Base-by-base conservation (phyloP, 129 eudicot species). In the Artemisia tridentata region DNA sequence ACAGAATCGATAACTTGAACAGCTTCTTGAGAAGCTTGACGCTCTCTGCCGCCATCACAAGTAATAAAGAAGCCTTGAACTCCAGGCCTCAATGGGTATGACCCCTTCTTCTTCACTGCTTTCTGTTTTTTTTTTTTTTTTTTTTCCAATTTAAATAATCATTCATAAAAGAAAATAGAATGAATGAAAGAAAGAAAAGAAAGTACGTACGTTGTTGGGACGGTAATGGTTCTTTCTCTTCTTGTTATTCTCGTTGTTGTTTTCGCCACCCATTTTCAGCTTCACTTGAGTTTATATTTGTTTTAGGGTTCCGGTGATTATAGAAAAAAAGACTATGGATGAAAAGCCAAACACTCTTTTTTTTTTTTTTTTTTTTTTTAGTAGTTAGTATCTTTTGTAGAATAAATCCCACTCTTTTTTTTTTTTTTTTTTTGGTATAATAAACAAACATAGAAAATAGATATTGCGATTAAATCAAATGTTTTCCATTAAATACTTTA, bases 41-140 rank as follows among this genome's bases (percentile, higher is more conserved):
- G 88, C 68, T 93, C 98, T 68, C 92, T 87, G 5, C 98, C 98
- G 75, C 98, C 98, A 70, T 93, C 98, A 71, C 98, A 93, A 18
- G 98, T 93, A 15, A 93, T 93, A 52, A 89, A 93, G 72, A 93
- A 93, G 0, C 98, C 98, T 78, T 86, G 84, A 51, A 93, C 90
- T 34, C 98, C 98, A 46, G 98, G 98, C 3, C 80, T 74, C 59
- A 93, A 72, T 3, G 98, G 95, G 83, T 88, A 85, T n/a, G 81
- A 77, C 27, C 98, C 98, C 79, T 93, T 93, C 76, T 89, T 93
- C 76, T 89, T 93, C 78, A 80, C 96, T 64, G 95, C 63, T 77
- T 79, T 93, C 98, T 93, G 86, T 5, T 68, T 9, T 53, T 25
- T 3, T 15, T 17, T 10, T 11, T 17, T 18, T 3, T 4, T 54